Conservation (phyloP, 768 basidiomycete genomes). For the Amanita phalloides region DNA sequence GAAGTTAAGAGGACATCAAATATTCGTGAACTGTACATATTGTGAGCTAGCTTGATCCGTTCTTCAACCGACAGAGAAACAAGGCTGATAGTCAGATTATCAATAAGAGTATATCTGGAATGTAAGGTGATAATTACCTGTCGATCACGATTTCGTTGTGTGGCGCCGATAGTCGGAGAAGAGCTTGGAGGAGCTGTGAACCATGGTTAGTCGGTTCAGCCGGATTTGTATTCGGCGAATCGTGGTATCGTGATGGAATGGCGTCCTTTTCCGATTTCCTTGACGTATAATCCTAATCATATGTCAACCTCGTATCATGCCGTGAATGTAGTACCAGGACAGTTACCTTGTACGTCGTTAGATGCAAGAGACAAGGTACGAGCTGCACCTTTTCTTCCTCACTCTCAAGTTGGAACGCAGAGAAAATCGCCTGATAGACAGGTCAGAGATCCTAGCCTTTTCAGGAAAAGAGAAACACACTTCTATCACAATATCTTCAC, state of each 20-base stretch:
- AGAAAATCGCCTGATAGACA: no score
- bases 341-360: conserved; percentile 39
- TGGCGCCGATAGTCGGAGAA: conserved; percentile 59
- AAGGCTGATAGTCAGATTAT: conserved; percentile 31
- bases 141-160: conserved; percentile 59
- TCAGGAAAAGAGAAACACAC: no score
- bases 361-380: conserved; percentile 57
- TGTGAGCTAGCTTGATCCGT: conserved; percentile 37
- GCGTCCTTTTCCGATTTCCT: neutral
- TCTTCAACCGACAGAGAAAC: conserved; percentile 45
- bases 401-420: no score
- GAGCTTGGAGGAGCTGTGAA: conserved; percentile 72
- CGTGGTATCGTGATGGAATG: neutral
- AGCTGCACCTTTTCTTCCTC: conserved; percentile 27
- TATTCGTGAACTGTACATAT: conserved; percentile 63
- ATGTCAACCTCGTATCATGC: neutral
- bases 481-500: no score
- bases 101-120: neutral
- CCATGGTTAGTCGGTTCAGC: conserved; percentile 75
- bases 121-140: conserved; percentile 36
- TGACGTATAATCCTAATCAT: conserved; percentile 17
- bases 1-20: conserved; percentile 72
- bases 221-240: conserved; percentile 10
- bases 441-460: no score
- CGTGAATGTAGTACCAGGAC: neutral